phyloP scores from a whole-genome alignment of 2,329 filamentous ascomycete species.

The Canariomyces notabilis region DNA sequence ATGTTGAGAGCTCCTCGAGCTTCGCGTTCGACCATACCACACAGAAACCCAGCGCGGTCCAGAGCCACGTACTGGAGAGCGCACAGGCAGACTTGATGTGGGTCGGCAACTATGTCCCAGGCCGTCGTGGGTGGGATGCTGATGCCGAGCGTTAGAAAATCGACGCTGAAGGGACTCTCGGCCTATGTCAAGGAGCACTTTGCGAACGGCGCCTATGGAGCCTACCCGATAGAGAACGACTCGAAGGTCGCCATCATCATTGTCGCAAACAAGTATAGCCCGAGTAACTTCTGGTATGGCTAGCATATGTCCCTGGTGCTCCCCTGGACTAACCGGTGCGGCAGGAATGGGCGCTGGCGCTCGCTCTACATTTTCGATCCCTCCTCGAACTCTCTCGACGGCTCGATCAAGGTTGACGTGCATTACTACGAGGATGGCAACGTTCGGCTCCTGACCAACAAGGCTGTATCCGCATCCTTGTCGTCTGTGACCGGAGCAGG shows the following conservation, averaged over 20 bases:
- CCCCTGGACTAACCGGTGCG: neutral
- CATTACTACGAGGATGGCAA: conserved; percentile 99
- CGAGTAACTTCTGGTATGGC: conserved; percentile 88
- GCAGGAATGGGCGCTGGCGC: conserved; percentile 92
- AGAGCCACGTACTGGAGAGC: conserved; percentile 75
- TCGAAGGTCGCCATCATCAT: conserved; percentile 73
- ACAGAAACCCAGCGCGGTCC: conserved; percentile 77
- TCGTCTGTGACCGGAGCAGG: conserved; percentile 59
- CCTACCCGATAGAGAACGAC: conserved; percentile 74
- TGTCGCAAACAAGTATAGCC: conserved; percentile 95
- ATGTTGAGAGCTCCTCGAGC: conserved; percentile 79
- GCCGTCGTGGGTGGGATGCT: neutral
- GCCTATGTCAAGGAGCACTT: conserved; percentile 85
- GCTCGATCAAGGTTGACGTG: conserved; percentile 86
- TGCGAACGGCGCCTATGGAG: conserved; percentile 71
- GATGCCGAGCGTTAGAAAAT: conserved; percentile 56
- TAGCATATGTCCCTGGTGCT: neutral
- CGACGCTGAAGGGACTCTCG: conserved; percentile 70
- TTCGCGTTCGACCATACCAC: conserved; percentile 83
- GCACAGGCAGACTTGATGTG: conserved; percentile 75
- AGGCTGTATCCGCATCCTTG: conserved; percentile 61
- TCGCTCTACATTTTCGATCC: conserved; percentile 78
- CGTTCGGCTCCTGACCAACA: conserved; percentile 86
- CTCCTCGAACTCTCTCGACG: conserved; percentile 62
- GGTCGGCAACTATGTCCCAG: conserved; percentile 28